Evolutionary conservation across 352 stramenopile species (phyloP), one percentile per base, ranked within the genome.

Genomic region (Globisporangium acanthophoron): DNA sequence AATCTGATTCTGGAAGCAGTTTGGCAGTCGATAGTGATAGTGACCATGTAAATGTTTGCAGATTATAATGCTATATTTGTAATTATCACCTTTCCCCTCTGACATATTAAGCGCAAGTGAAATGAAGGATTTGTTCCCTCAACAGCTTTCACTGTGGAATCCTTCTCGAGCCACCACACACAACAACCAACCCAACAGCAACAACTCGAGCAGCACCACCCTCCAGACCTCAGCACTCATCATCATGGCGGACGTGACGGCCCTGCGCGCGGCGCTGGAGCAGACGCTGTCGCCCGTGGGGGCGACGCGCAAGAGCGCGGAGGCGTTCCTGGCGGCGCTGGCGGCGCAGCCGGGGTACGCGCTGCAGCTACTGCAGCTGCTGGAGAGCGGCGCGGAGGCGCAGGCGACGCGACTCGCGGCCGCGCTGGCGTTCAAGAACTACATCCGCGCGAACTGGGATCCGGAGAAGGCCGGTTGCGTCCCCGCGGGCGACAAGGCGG

Each of bases 401-500:
- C 70, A 75, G 29, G 80, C 88, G 18, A 78, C 91, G 56, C 82
- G 85, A 13, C 75, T 94, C 13, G 74, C 82, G 40, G 79, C 82
- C 4, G 82, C 83, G 58, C 56, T 95, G 59, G 69, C 87, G 11
- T 99, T 99, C 78, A 99, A 99, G 71, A 99, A 99, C 80, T 86
- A 98, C 52, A 89, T 99, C 61, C 98, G 98, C 78, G 90, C 97
- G 54, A 94, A 94, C 64, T 99, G 97, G 97, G 94, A 96, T 56
- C 89, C 90, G 8, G 80, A 90, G 69, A 92, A 83, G 67, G 62
- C 88, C 50, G 74, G 73, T n/a, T 80, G 72, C 58, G 67, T 98
- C n/a, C 63, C 72, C 18, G 48, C 73, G 40, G 65, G 70, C 6
- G 97, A 99, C 73, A 97, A 97, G 47, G 71, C 75, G 16, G 65